Evolutionary conservation across 306 rosid genomes (phyloP).

Genomic region (Dryas octopetala): DNA sequence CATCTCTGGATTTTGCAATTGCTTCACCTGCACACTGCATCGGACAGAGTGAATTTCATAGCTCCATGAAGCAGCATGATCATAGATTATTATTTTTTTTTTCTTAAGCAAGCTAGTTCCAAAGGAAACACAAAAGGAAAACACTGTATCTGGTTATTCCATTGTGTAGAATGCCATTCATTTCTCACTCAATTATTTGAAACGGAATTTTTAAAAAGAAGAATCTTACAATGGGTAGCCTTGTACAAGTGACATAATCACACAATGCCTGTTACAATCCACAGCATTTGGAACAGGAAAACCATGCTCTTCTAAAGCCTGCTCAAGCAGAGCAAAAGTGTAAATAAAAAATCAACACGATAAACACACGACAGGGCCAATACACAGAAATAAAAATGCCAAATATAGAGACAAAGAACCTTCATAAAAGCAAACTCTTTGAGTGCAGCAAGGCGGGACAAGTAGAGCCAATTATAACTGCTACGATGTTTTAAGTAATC

Average conservation of each 20-base stretch:
- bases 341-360: slow-evolving; percentile 18
- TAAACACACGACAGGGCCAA: neutral
- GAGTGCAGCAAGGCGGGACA: slow-evolving; percentile 90
- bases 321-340: slow-evolving; percentile 24
- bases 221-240: slow-evolving; percentile 83
- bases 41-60: slow-evolving; percentile 14
- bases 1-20: slow-evolving; percentile 71
- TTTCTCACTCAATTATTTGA: neutral
- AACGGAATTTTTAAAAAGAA: slow-evolving; percentile 6
- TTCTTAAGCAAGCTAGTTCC: neutral
- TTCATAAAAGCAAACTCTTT: slow-evolving; percentile 95
- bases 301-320: slow-evolving; percentile 84
- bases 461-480: slow-evolving; percentile 86
- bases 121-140: neutral
- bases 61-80: neutral
- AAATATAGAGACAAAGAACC: slow-evolving; percentile 38
- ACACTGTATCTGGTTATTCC: neutral
- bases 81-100: neutral
- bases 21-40: slow-evolving; percentile 86
- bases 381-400: neutral
- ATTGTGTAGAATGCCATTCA: neutral
- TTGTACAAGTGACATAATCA: slow-evolving; percentile 85
- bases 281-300: slow-evolving; percentile 86
- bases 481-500: slow-evolving; percentile 87
- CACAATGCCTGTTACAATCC: slow-evolving; percentile 87